Evolutionary conservation across 495 filamentous ascomycete species (phyloP), one percentile per base, ranked within the genome.

Genomic region (Lasiosphaeris hirsuta): DNA sequence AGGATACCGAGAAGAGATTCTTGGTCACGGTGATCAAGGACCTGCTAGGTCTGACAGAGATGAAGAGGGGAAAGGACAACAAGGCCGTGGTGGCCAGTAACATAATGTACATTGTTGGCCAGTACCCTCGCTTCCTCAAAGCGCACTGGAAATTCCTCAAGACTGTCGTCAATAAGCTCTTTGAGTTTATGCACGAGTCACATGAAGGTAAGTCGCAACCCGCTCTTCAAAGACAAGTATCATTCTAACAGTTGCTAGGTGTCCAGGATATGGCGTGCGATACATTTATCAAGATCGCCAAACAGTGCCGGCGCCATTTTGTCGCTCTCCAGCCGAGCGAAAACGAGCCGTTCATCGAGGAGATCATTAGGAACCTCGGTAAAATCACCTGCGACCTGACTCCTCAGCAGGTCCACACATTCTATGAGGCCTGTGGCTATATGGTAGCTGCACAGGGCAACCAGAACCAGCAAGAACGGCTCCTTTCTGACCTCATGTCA

Each of bases 221-320:
- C 11, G n/a, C n/a, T 4, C 23, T 44, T 39, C 36, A 4, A 11
- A 9, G 6, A 9, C 46, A 10, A 7, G 42, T 41, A 40, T 7
- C 3, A 19, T 13, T 47, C 64, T 63, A 54, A 63, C 37, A 36
- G 7, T 41, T 37, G 9, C 17, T 38, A 91, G 88, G 92, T 76
- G 94, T 99, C 46, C 94, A 99, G 76, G 94, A 99, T 69, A 99
- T 99, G 94, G 94, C 94, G 61, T 99, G 94, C 63, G 94, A 99
- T 75, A 99, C 94, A 0, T 99, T 99, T 70, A 99, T 99, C 77
- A 99, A 99, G 78, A 99, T 99, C 60, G 95, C 94, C 41, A 94
- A 94, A 70, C 96, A 96, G 73, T 99, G 94, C 78, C 87, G 90
- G 65, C 85, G 94, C 45, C 95, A 99, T 72, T 99, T 99, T 67